Conservation (phyloP, 495 filamentous ascomycete genomes). For the Tuber indicum region DNA sequence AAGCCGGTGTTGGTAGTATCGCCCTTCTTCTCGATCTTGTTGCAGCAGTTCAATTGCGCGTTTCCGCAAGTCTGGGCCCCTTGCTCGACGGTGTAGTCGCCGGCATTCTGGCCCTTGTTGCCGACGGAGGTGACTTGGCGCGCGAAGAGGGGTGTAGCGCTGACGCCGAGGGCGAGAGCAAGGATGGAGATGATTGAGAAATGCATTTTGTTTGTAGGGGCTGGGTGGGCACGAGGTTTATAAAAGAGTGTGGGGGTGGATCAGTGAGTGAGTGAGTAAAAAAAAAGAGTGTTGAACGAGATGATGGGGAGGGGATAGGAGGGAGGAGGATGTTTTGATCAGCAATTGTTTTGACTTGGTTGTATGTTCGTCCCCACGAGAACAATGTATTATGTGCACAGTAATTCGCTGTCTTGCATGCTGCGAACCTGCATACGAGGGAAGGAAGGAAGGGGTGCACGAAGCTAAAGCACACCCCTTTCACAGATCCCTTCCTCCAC, state of each 20-base stretch:
- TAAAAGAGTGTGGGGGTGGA: not conserved
- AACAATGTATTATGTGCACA: not conserved
- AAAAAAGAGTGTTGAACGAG: not conserved
- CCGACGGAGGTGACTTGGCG: conserved; percentile 16
- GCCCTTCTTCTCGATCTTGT: conserved; percentile 29
- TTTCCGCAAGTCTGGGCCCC: conserved; percentile 18
- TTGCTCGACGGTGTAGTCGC: conserved; percentile 25
- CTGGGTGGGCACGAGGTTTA: not conserved
- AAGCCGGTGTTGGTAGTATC: conserved; percentile 23
- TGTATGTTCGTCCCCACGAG: not conserved
- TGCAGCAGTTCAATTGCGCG: conserved; percentile 31
- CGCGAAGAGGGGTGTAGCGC: conserved; percentile 18
- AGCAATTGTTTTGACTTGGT: not conserved
- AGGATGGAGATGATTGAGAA: conserved; percentile 20
- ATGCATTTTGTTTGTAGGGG: conserved; percentile 11
- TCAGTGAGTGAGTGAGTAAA: not conserved
- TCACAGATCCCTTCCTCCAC: not conserved
- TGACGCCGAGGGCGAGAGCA: conserved; percentile 16
- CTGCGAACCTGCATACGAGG: not conserved
- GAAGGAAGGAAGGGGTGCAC: not conserved
- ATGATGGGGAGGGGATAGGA: not conserved
- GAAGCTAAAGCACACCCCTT: not conserved
- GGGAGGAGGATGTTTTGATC: not conserved
- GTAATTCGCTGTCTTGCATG: not conserved
- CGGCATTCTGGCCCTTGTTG: conserved; percentile 29